Percentiles rank a stretch among this genome's conserved stretches.
Evolutionary conservation across 192 early-diverging fungal species (phyloP).

Genomic region (Umbelopsis sp.): DNA sequence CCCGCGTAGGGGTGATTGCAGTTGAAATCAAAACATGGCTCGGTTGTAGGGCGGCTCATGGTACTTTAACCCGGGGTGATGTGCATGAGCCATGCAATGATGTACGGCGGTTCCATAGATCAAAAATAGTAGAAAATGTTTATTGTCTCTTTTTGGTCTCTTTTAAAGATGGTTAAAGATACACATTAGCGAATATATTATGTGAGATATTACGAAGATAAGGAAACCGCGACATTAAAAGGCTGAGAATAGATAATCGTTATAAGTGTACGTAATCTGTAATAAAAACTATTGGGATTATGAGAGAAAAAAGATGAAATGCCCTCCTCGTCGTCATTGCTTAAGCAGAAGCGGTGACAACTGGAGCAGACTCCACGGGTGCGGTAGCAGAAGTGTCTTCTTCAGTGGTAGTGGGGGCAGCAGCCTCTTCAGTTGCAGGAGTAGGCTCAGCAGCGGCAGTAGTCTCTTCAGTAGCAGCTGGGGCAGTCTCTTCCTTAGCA

Average conservation of each 20-base stretch:
- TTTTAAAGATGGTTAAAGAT: not conserved
- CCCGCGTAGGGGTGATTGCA: too few species aligned
- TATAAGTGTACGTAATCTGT: slow-evolving; percentile 18
- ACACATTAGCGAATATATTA: slow-evolving; percentile 20
- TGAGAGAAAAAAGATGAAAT: not conserved
- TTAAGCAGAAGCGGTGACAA: slow-evolving; percentile 18
- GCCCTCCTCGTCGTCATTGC: too few species aligned
- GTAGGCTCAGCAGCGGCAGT: slow-evolving; percentile 7
- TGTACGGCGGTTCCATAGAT: too few species aligned
- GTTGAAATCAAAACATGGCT: too few species aligned
- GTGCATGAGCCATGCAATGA: too few species aligned
- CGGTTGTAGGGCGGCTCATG: too few species aligned
- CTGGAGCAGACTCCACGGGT: slow-evolving; percentile 8
- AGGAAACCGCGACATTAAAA: slow-evolving; percentile 20
- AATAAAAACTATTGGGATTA: not conserved
- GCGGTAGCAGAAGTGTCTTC: slow-evolving; percentile 20
- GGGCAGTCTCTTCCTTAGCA: slow-evolving; percentile 5
- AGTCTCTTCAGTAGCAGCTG: slow-evolving; percentile 17
- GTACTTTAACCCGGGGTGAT: too few species aligned
- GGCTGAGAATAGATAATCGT: slow-evolving; percentile 2
- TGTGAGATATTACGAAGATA: slow-evolving; percentile 17
- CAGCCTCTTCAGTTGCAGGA: slow-evolving; percentile 22
- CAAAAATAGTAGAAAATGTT: too few species aligned
- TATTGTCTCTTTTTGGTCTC: too few species aligned
- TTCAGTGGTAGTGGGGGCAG: slow-evolving; percentile 4